Conservation (phyloP, 768 basidiomycete species). For the Podaxis pistillaris region DNA sequence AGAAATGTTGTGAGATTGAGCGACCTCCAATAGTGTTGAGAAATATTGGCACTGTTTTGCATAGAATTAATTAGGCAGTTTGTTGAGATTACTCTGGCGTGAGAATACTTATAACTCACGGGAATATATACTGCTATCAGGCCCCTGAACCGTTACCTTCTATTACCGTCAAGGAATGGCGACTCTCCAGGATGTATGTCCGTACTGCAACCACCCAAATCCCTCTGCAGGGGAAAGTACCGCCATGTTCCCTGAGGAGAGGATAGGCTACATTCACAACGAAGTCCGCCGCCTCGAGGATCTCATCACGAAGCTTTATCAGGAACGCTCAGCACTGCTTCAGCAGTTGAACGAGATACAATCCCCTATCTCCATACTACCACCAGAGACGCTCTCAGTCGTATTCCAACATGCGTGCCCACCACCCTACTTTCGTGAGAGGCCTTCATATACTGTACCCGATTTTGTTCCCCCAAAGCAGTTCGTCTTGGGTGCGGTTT, state of each 20-base stretch:
- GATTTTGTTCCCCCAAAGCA: not conserved
- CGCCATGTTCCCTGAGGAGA: not conserved
- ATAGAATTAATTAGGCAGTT: too few species aligned
- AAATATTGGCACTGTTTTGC: too few species aligned
- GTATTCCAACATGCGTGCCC: not conserved
- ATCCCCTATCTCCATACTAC: slow-evolving; percentile 1
- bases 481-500: not conserved
- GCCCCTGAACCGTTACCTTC: not conserved
- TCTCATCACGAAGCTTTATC: not conserved
- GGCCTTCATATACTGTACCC: not conserved
- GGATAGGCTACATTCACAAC: not conserved
- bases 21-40: too few species aligned
- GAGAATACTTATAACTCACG: not conserved
- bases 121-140: not conserved
- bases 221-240: not conserved
- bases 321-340: not conserved
- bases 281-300: not conserved
- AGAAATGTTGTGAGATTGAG: too few species aligned
- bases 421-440: not conserved
- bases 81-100: not conserved
- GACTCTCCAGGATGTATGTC: not conserved
- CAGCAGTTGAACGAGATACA: not conserved
- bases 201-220: not conserved
- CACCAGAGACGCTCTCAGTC: not conserved
- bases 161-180: not conserved